Conservation (phyloP, 805 yeast genomes). For the Novakomyces olei region DNA sequence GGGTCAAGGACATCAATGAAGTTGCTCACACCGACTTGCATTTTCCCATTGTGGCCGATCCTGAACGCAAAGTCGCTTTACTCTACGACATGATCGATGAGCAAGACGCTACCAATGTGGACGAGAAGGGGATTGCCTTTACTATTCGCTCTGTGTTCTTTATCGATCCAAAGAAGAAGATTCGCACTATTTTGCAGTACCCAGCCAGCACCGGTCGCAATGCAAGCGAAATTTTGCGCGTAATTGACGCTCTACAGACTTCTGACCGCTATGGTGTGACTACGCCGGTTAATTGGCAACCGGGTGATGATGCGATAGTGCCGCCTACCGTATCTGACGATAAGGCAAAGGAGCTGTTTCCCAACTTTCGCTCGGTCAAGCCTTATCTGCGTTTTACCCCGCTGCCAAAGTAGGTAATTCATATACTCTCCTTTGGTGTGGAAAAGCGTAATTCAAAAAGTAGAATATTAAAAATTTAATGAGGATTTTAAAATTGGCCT, state of each 20-base stretch:
- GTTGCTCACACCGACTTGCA: constrained; percentile 44
- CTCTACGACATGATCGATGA: constrained; percentile 74
- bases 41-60: constrained; percentile 85
- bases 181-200: constrained; percentile 69
- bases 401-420: too few species aligned
- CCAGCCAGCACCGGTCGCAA: constrained; percentile 93
- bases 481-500: too few species aligned
- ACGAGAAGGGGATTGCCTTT: constrained; percentile 51
- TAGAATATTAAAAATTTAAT: too few species aligned
- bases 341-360: constrained; percentile 67
- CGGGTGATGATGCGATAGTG: constrained; percentile 78
- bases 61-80: constrained; percentile 61
- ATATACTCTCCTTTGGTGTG: too few species aligned
- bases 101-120: constrained; percentile 59
- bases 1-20: constrained; percentile 90
- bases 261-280: constrained; percentile 75
- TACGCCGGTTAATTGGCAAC: constrained; percentile 52
- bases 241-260: constrained; percentile 69
- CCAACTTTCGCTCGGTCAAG: constrained; percentile 70
- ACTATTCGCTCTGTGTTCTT: constrained; percentile 86
- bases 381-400: constrained; percentile 76
- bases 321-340: constrained; percentile 75
- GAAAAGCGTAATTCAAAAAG: too few species aligned
- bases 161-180: constrained; percentile 79
- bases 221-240: constrained; percentile 82